phyloP scores from a whole-genome alignment of 2,329 filamentous ascomycete genomes.

The Aspergillus brunneoviolaceus region DNA sequence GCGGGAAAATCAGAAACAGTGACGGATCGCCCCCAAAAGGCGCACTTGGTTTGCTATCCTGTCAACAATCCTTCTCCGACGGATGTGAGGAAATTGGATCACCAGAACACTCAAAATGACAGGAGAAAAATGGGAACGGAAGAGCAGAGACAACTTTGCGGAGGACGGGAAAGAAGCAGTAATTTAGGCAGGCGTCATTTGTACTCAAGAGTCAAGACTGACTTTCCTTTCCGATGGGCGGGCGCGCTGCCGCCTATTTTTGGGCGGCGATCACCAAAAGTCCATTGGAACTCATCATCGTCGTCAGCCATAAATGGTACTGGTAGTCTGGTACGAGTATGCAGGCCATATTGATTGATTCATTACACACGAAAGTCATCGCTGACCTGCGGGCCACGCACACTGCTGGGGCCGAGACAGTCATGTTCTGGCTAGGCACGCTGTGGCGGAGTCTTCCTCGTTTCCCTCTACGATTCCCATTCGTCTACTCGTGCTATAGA shows the following conservation, averaged over 20 bases:
- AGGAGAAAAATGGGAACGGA: not conserved
- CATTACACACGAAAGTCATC: not conserved
- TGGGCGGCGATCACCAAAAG: conserved; percentile 2
- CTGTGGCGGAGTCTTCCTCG: not conserved
- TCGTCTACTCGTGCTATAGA: not conserved
- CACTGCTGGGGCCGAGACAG: not conserved
- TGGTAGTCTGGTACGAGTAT: not conserved
- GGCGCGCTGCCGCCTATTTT: conserved; percentile 1
- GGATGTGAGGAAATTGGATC: not conserved
- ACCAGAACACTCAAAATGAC: not conserved
- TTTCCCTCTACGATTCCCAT: not conserved
- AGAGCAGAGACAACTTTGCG: not conserved
- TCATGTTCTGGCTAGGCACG: not conserved
- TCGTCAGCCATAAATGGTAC: not conserved
- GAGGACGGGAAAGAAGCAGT: not conserved
- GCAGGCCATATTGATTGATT: not conserved
- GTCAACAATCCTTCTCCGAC: not conserved
- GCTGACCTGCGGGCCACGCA: not conserved
- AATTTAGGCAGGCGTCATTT: conserved; percentile 6
- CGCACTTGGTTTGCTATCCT: not conserved
- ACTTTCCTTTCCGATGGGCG: conserved; percentile 1
- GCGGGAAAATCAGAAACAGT: not conserved
- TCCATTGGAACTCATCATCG: not conserved
- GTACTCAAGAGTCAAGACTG: too few species aligned
- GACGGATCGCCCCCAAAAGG: not conserved